These are phyloP conservation scores for Saururus chinensis DNA, from an alignment of 164 flowering plant species.

Conservation along the genomic window DNA sequence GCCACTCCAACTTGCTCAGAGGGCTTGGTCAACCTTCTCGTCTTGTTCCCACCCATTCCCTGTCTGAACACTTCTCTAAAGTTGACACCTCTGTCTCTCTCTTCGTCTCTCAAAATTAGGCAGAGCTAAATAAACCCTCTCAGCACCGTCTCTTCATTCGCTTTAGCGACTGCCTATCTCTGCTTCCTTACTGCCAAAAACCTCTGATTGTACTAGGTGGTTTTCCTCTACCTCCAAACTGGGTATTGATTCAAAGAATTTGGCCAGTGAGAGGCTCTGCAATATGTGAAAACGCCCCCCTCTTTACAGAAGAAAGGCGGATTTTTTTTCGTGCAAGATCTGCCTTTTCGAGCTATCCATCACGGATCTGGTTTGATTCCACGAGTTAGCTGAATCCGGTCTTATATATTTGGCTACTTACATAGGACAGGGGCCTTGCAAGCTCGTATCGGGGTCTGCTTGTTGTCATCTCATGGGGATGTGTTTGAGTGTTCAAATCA, in stretches of 20 bases:
- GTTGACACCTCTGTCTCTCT: too few relatives aligned
- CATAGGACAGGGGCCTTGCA: not conserved
- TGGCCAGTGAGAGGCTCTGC: not conserved
- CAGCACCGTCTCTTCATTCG: not conserved
- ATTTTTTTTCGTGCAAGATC: not conserved
- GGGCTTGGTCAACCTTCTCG: conserved; percentile 3
- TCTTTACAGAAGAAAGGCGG: not conserved
- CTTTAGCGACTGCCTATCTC: not conserved
- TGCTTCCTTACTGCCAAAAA: not conserved
- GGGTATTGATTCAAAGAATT: not conserved
- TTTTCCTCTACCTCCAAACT: too few relatives aligned
- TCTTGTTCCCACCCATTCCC: not conserved
- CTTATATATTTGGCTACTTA: not conserved
- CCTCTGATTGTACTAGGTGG: too few relatives aligned
- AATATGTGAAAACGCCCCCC: not conserved
- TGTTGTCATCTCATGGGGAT: conserved; percentile 38
- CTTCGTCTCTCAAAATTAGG: too few relatives aligned
- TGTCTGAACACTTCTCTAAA: not conserved
- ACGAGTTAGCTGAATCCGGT: not conserved
- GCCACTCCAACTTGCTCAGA: not conserved
- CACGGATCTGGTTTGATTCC: not conserved
- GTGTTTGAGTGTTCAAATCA: conserved; percentile 60
- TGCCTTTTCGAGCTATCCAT: not conserved
- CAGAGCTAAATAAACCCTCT: too few relatives aligned
- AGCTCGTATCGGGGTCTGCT: not conserved